phyloP scores from a whole-genome alignment of 306 rosid genomes.

The Rosa chinensis region DNA sequence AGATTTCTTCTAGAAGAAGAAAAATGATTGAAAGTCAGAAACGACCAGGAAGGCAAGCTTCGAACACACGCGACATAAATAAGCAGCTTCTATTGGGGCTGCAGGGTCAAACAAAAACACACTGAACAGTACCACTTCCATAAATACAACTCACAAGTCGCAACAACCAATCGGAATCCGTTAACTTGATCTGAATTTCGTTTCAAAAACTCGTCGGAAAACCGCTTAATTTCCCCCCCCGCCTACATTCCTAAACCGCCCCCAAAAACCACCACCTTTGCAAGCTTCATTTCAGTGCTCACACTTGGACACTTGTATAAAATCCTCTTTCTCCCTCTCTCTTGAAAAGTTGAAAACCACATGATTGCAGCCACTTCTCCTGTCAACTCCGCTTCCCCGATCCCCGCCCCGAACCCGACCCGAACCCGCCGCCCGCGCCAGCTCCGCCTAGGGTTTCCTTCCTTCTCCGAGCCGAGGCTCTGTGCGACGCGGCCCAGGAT shows the following conservation, averaged over 20 bases:
- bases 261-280: background rate
- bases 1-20: too few species aligned
- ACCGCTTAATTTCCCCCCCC: background rate
- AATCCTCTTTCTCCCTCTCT: background rate
- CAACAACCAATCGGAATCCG: background rate
- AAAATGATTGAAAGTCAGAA: too few species aligned
- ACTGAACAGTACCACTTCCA: too few species aligned
- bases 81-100: too few species aligned
- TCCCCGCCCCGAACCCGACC: slow-evolving; percentile 14
- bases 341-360: background rate
- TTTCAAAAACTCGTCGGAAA: background rate
- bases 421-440: slow-evolving; percentile 8
- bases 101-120: too few species aligned
- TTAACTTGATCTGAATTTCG: background rate
- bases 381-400: slow-evolving; percentile 23
- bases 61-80: too few species aligned
- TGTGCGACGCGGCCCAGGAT: slow-evolving; percentile 25
- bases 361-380: slow-evolving; percentile 39
- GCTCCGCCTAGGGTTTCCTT: slow-evolving; percentile 20
- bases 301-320: too few species aligned
- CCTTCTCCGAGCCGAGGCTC: slow-evolving; percentile 22
- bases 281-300: background rate
- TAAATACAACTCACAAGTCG: too few species aligned
- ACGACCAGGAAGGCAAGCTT: too few species aligned
- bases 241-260: background rate